Base-by-base conservation (phyloP, 78 protist genomes). In the Bigelowiella natans region DNA sequence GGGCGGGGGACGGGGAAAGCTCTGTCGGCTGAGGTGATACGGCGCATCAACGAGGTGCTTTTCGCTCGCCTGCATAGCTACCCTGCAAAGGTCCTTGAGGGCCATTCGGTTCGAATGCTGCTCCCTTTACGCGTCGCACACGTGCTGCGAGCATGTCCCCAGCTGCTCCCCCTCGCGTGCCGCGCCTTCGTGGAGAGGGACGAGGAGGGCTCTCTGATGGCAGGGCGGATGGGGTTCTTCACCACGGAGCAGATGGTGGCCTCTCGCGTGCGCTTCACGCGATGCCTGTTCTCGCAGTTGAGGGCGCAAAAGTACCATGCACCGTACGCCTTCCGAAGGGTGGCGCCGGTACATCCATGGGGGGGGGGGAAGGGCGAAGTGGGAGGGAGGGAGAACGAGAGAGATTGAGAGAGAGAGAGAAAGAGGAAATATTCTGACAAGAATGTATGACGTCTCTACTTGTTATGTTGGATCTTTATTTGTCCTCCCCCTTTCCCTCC, bases 231-330 rank as follows among this genome's bases (percentile, higher is more conserved):
- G 36, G 88, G 2, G 84, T 18, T 0, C 18, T 1, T 90, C 85
- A 0, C 31, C 0, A 28, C 0, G 84, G 28, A 36, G 18, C 82
- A 36, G 86, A 2, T 1, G 29, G 85, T 36, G 26, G 0, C 0
- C n/a, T 0, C 0, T 0, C 82, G 85, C 0, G 40, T 90, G 18
- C 36, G 85, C 38, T 85, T 90, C 40, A 85, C 92, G 29, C 36
- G 90, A 31, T 90, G 92, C 85, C 29, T 38, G 29, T 90, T 86
- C 39, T 88, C 92, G 36, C 90, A 88, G 85, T 39, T 90, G 28
- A 7, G 1, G 30, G 0, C 36, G 0, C 92, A 82, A 30, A 2
- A n/a, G 88, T 87, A 86, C 86, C 2, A 36, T 18, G 40, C 86
- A 1, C 90, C 91, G 30, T 37, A 37, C 86, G 34, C 30, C 86